phyloP scores from a whole-genome alignment of 768 basidiomycete species.

The Collybiopsis confluens region DNA sequence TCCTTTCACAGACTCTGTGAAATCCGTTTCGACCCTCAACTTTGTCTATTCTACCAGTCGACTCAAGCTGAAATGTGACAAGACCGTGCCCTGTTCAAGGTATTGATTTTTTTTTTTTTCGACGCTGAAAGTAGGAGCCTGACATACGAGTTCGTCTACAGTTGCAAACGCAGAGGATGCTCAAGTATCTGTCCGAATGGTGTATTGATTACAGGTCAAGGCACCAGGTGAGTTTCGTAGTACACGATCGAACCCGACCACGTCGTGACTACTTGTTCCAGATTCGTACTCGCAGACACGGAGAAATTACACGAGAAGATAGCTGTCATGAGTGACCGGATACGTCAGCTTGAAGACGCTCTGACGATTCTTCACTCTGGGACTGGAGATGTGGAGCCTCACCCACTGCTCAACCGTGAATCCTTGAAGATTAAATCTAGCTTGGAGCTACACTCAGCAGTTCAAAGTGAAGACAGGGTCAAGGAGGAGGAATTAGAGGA shows the following conservation, averaged over 20 bases:
- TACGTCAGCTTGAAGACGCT: slow-evolving; percentile 69
- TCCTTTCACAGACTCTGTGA: background rate
- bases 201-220: slow-evolving; percentile 72
- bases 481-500: slow-evolving; percentile 31
- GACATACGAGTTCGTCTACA: slow-evolving; percentile 11
- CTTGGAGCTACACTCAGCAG: slow-evolving; percentile 62
- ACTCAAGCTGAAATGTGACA: slow-evolving; percentile 72
- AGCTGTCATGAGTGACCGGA: slow-evolving; percentile 62
- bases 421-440: slow-evolving; percentile 63
- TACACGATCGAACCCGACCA: background rate
- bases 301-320: slow-evolving; percentile 69
- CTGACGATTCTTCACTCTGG: slow-evolving; percentile 51
- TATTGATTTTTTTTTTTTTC: slow-evolving; percentile 15
- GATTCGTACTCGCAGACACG: slow-evolving; percentile 70
- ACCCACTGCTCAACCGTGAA: slow-evolving; percentile 58
- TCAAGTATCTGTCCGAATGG: slow-evolving; percentile 76
- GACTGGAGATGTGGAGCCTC: slow-evolving; percentile 39
- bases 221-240: slow-evolving; percentile 49
- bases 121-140: background rate
- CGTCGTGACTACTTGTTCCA: slow-evolving; percentile 16
- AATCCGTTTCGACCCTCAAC: background rate
- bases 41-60: slow-evolving; percentile 25
- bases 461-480: slow-evolving; percentile 33
- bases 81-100: slow-evolving; percentile 50
- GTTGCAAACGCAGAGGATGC: slow-evolving; percentile 71